Base-by-base conservation (phyloP, 2,329 filamentous ascomycete genomes). In the Colletotrichum aenigma region DNA sequence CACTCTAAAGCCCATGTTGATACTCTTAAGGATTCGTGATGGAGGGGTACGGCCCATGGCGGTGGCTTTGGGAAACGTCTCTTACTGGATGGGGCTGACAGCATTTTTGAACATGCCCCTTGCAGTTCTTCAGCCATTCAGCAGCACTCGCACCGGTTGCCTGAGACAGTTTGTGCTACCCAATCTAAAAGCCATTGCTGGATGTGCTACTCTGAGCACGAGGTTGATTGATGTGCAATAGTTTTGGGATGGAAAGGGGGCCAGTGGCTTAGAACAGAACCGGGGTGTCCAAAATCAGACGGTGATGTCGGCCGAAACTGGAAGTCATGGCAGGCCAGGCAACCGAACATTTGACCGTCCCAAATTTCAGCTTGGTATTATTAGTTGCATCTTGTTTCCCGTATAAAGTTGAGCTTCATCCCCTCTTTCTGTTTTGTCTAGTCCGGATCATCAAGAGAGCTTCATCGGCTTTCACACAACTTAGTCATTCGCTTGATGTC, bases 401-500 rank as follows among this genome's bases (percentile, higher is more conserved):
- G 36, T 75, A 73, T 75, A 75, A 64, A 64, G 30, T 36, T n/a
- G 7, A 38, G 48, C 58, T 73, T 73, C 70, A 56, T 73, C 73
- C 55, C 34, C 58, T 73, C 70, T 68, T 71, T 38, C 43, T 55
- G 10, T 24, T 48, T 43, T 24, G 32, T n/a, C 36, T 48, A 62
- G 34, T 48, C 10, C 13, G 21, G 28, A 28, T 55, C 30, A 32
- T 75, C 64, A 71, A 30, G 55, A 72, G 32, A 75, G 34, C 69
- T 67, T 61, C 64, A 67, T 21, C 34, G 16, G 24, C 26, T 15
- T 48, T 24, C 24, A 52, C 10, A 52, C 43, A 67, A 64, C 73
- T 72, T 58, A 67, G 73, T 67, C 69, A 72, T 72, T 72, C 62
- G 68, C 69, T 43, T 43, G 48, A 74, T 74, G 66, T 52, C 66